Percentiles rank a stretch among this genome's conserved stretches.
These are phyloP conservation scores for Pholiota adiposa DNA, from an alignment of 1,284 basidiomycete species.

Conservation along the genomic window DNA sequence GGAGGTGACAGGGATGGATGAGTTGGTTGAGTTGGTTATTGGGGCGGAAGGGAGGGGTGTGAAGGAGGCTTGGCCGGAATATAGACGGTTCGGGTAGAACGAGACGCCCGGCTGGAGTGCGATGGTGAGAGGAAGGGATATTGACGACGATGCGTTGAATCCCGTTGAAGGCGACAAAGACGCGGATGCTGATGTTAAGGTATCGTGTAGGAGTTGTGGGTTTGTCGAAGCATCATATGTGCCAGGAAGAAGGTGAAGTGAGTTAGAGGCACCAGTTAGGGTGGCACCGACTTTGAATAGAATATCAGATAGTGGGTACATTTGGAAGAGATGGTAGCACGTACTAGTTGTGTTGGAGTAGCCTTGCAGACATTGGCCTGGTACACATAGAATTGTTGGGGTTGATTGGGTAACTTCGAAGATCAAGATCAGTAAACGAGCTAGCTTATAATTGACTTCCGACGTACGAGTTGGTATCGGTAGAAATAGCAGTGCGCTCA, in stretches of 20 bases:
- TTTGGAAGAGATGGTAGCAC: conserved; percentile 27
- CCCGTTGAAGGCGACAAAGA: conserved; percentile 61
- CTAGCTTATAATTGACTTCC: neutral
- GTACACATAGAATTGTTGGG: conserved; percentile 69
- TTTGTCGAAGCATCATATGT: conserved; percentile 69
- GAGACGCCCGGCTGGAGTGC: conserved; percentile 66
- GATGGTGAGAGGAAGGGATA: conserved; percentile 66
- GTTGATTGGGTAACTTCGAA: conserved; percentile 54
- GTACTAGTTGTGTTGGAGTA: conserved; percentile 71
- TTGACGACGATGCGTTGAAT: conserved; percentile 56
- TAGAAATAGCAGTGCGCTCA: conserved; percentile 21
- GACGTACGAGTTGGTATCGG: conserved; percentile 23
- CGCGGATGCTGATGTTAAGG: conserved; percentile 63
- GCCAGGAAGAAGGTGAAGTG: conserved; percentile 69
- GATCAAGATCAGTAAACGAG: neutral
- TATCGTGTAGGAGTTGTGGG: conserved; percentile 66
- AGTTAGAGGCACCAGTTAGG: conserved; percentile 55
- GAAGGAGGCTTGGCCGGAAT: conserved; percentile 66
- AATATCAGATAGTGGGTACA: conserved; percentile 14
- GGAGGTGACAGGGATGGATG: conserved; percentile 54
- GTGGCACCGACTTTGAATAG: conserved; percentile 59
- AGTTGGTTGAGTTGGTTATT: conserved; percentile 50
- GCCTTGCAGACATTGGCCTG: conserved; percentile 80
- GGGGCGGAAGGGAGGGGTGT: conserved; percentile 54
- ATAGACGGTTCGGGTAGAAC: conserved; percentile 60